Evolutionary conservation across 352 stramenopile genomes (phyloP), one percentile per base, ranked within the genome.

Genomic region (Nothophytophthora sp.): DNA sequence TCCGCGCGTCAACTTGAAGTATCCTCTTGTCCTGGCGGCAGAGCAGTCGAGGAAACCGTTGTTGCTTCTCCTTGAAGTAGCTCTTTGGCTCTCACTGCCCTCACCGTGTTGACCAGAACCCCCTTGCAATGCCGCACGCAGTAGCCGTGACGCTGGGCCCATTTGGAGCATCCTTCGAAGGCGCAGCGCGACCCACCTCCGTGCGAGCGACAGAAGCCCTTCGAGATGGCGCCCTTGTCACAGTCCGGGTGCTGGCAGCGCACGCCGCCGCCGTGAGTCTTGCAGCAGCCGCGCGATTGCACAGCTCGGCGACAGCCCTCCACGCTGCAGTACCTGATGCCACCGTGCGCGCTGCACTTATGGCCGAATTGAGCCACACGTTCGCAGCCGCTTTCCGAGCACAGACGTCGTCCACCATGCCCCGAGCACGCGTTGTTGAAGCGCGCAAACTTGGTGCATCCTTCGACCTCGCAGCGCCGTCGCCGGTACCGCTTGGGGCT

Each of bases 251-350:
- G 60, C 58, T 92, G 81, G 61, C 86, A 96, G n/a, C 81, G 81
- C 20, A 92, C 82, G 23, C 86, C 86, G 10, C 86, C 86, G 7
- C 86, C 86, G 53, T 96, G 86, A 2, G 82, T 92, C 62, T 93
- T 94, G 63, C 86, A 96, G 35, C 79, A 90, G 9, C 86, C 86
- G 11, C 86, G 81, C 30, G 81, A 91, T 61, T 95, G 84, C 39
- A 93, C 85, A 5, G 77, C 79, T 35, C 83, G 81, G 19, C 76
- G 58, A 27, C 85, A 95, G 0, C 72, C 77, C 18, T 89, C 74
- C 2, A 90, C 53, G 29, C 67, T 78, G 52, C 85, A 95, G 39
- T 81, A 77, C 46, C 90, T 92, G 46, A 90, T 67, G 5, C 85
- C 82, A 24, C 85, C 82, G 28, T 95, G 85, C 2, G 72, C 63